Evolutionary conservation across 2,329 filamentous ascomycete genomes (phyloP), one percentile per base, ranked within the genome.

Genomic region (Fusarium tuaranense): DNA sequence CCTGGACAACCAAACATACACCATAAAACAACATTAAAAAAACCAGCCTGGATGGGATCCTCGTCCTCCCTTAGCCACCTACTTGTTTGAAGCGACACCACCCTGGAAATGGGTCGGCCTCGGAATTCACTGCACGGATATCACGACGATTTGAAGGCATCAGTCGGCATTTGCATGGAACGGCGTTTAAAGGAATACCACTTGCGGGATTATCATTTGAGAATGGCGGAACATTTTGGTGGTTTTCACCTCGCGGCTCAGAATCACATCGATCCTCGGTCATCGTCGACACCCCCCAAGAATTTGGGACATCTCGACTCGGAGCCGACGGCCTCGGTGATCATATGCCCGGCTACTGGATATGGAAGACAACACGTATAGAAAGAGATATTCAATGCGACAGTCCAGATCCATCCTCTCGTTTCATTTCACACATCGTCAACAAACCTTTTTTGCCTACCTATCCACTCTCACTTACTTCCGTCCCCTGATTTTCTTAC

Each of bases 171-270:
- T 58, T 76, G 60, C 73, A 75, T 72, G 70, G 73, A 63, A 71
- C 63, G 73, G 73, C 73, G 73, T 75, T 76, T 48, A 69, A 71
- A 60, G 73, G 73, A 34, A 75, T 75, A 75, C 73, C 73, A 75
- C 34, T 55, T 48, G 64, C 60, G 57, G 46, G 41, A 65, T 61
- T 62, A 53, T 71, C 58, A 55, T 60, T 71, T 68, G 30, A 60
- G 61, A 58, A 66, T 46, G 63, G 51, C 63, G 51, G 13, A 46
- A 20, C 14, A 67, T 62, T 63, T 51, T 62, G 60, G 32, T 60
- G 38, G n/a, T 58, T 55, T 65, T 53, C 32, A 51, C 48, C 41
- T 34, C 34, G n/a, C 62, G 57, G 36, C 51, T 22, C 53, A 59
- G 53, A 58, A 65, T 36, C 44, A 69, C 55, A 60, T 67, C 55